These are phyloP conservation scores for Pseudonitzschia multiseries DNA, from an alignment of 108 stramenopile species.

Conservation along the genomic window DNA sequence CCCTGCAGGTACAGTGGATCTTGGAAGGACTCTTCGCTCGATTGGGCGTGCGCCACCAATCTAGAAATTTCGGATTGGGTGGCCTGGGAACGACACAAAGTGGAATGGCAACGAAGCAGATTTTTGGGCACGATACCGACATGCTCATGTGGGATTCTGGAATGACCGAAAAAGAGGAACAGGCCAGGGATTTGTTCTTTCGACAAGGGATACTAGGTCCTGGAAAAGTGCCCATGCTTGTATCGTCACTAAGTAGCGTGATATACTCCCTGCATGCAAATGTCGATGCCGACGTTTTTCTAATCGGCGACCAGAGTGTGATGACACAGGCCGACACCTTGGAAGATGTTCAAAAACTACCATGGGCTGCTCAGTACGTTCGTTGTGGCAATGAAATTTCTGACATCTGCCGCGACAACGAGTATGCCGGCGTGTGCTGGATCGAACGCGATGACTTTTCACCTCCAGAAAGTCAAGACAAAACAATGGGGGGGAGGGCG, in stretches of 20 bases:
- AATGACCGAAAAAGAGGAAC: conserved; percentile 38
- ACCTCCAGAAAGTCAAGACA: conserved; percentile 44
- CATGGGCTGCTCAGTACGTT: conserved; percentile 61
- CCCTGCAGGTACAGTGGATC: conserved; percentile 58
- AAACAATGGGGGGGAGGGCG: conserved; percentile 23
- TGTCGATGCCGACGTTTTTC: conserved; percentile 42
- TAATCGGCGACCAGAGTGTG: background rate
- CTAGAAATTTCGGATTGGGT: conserved; percentile 57
- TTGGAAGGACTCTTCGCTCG: conserved; percentile 59
- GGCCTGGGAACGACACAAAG: conserved; percentile 50
- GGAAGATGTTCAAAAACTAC: conserved; percentile 40
- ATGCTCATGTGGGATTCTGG: conserved; percentile 68
- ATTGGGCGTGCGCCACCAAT: conserved; percentile 54
- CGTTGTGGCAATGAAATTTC: conserved; percentile 42
- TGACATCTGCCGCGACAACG: conserved; percentile 38
- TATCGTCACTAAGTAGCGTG: background rate
- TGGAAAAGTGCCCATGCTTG: conserved; percentile 40
- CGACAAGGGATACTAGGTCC: conserved; percentile 62
- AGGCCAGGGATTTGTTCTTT: conserved; percentile 50
- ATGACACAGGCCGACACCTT: conserved; percentile 35
- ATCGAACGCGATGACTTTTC: conserved; percentile 43
- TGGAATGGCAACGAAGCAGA: conserved; percentile 48
- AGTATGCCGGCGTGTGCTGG: conserved; percentile 59
- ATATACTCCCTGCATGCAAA: conserved; percentile 14
- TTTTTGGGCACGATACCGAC: conserved; percentile 67